These are phyloP conservation scores for Fusarium miscanthi DNA, from an alignment of 2,329 filamentous ascomycete species.

Conservation along the genomic window DNA sequence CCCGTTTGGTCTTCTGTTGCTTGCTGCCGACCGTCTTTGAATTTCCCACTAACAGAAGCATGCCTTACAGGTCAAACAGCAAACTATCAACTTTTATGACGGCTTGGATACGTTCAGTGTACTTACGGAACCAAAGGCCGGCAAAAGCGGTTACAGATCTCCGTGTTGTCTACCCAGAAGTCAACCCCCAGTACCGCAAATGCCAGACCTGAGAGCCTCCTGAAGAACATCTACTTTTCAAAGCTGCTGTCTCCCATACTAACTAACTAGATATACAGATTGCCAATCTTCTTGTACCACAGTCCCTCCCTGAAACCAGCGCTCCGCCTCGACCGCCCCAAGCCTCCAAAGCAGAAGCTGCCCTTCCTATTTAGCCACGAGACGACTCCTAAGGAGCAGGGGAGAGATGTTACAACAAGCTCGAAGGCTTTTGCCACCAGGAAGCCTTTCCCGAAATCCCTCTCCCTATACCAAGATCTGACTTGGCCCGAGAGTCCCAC, in stretches of 20 bases:
- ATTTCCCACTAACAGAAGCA: background rate
- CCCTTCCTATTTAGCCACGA: background rate
- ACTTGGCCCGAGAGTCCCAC: background rate
- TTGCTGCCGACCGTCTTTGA: background rate
- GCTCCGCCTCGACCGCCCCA: background rate
- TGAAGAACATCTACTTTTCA: background rate
- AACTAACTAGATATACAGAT: rapidly evolving
- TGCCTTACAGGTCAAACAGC: no score
- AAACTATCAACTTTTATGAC: rapidly evolving
- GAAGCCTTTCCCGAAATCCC: background rate
- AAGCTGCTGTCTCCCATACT: rapidly evolving
- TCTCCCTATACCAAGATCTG: background rate
- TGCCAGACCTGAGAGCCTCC: no score
- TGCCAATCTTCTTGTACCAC: background rate
- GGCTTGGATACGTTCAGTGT: rapidly evolving
- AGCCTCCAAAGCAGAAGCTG: background rate
- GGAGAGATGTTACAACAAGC: rapidly evolving
- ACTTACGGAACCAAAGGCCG: background rate
- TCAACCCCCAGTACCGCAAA: background rate
- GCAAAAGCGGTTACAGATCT: background rate
- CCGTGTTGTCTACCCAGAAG: background rate
- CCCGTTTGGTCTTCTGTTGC: no score
- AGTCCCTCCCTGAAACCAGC: background rate
- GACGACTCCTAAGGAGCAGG: rapidly evolving
- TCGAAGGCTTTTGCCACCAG: rapidly evolving